A percentile compares a stretch with the other conserved stretches of the same genome.
Conservation (phyloP, 768 basidiomycete species). For the Panaeolus cyanescens region DNA sequence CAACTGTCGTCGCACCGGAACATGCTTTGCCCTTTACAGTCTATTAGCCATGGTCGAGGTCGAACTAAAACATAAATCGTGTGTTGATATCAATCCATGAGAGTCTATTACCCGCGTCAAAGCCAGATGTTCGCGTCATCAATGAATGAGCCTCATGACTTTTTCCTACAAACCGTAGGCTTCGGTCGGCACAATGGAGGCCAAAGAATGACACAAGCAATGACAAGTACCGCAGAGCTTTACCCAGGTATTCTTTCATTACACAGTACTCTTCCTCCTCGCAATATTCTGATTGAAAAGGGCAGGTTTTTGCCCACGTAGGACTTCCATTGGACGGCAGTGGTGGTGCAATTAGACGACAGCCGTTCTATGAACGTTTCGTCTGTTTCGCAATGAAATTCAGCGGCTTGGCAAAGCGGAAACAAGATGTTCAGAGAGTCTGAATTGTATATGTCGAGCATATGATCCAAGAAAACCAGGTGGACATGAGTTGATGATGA, state of each 20-base stretch:
- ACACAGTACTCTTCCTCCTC: not conserved
- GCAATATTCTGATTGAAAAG: not conserved
- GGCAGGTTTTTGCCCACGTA: not conserved
- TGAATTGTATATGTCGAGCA: not conserved
- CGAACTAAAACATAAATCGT: not conserved
- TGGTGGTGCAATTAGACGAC: not conserved
- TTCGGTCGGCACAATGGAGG: not conserved
- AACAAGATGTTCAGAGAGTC: not conserved
- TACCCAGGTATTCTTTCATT: constrained; percentile 1
- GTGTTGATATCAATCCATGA: not conserved
- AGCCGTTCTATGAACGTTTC: not conserved
- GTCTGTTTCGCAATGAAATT: not conserved
- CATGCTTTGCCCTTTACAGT: not conserved
- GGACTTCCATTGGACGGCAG: not conserved
- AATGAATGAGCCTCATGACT: not conserved
- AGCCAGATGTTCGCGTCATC: not conserved
- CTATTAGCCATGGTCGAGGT: not conserved
- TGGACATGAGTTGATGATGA: not conserved
- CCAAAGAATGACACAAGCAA: not conserved
- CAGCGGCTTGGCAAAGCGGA: not conserved
- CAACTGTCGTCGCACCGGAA: not conserved
- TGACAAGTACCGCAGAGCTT: not conserved
- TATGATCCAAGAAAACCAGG: not conserved
- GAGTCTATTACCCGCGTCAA: not conserved
- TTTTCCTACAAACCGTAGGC: not conserved